Base-by-base conservation (phyloP, 495 filamentous ascomycete species). In the Hypomontagnella monticulosa region DNA sequence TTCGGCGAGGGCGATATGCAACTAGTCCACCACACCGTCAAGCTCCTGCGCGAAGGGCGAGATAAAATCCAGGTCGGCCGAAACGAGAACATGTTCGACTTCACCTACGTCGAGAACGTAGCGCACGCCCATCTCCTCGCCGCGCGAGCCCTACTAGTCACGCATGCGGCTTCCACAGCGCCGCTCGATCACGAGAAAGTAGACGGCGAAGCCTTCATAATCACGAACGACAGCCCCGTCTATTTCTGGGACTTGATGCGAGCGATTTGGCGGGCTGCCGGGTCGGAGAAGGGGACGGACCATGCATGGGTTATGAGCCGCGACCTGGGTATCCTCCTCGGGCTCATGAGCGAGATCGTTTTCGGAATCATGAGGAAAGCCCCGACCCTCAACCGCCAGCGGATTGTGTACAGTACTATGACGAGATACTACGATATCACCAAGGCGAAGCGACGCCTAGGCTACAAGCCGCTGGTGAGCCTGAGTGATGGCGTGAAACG, bases 171-270 rank as follows among this genome's bases (percentile, higher is more conserved):
- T 38, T 75, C 81, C 34, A 84, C 80, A 38, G 79, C 79, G 11
- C 87, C 89, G 8, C 81, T 93, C 19, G 87, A 91, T 73, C 78
- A 88, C 71, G 92, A 96, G 77, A 83, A 82, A 23, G 91, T 97
- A 10, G 95, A 97, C 72, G 95, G 95, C 37, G 93, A 98, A 75
- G 90, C 90, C 18, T 99, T 98, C 85, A 86, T 97, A 75, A 89
- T 99, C 76, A 98, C 95, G 60, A 98, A 99, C 75, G 93, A 91
- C 71, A 81, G 84, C 53, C 95, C 95, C 0, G 81, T 96, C 18
- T 97, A 96, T 73, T 99, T 99, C 83, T 99, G 94, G 94, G 96
- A 99, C 73, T 90, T 94, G 69, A 84, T 88, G 34, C 88, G 91
- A 37, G 83, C 85, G 37, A 84, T 94, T 30, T 98, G 93, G 93